Evolutionary conservation across 129 eudicot species (phyloP), one percentile per base, ranked within the genome.

Genomic region (Smallanthus sonchifolius): DNA sequence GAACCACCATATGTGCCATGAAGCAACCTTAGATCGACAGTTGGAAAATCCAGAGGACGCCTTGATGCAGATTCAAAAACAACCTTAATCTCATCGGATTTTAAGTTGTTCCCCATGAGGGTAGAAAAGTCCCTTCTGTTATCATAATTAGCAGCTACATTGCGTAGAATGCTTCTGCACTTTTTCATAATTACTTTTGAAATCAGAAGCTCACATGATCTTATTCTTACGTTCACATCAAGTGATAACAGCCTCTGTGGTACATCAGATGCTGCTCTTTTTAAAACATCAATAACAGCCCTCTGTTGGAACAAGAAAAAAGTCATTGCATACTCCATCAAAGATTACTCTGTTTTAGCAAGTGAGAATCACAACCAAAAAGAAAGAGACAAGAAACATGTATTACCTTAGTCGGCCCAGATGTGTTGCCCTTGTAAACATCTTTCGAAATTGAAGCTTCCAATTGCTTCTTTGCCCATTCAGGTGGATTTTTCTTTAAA

Each of bases 361-460:
- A 10, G 5, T n/a, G 24, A 17, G 3, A 19, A 16, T 54, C 49
- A 44, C 49, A 44, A 44, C 15, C 15, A 52, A 19, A 17, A 55
- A 6, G 20, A 20, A 54, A 17, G 28, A n/a, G 30, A 55, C 10
- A 56, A 20, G 63, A 10, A 56, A 56, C 63, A 28, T 10, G n/a
- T 56, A 72, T 69, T 40, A 86, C 90, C 90, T 87, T 85, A 9
- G 94, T 88, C 5, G 94, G 94, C 47, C 94, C 94, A 67, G 90
- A 85, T 14, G 94, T 90, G 69, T 88, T 88, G 34, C 90, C 85
- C 57, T 85, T 88, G 48, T 88, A 88, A n/a, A 88, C 85, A 16
- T 14, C 90, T 80, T 88, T 88, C 34, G 88, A 48, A 24, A 88
- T 85, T 30, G 90, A 88, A 42, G 69, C 77, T 70, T 81, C 86